These are phyloP conservation scores for Pontederia crassipes DNA, from an alignment of 176 grass and related monocot species.

Conservation along the genomic window DNA sequence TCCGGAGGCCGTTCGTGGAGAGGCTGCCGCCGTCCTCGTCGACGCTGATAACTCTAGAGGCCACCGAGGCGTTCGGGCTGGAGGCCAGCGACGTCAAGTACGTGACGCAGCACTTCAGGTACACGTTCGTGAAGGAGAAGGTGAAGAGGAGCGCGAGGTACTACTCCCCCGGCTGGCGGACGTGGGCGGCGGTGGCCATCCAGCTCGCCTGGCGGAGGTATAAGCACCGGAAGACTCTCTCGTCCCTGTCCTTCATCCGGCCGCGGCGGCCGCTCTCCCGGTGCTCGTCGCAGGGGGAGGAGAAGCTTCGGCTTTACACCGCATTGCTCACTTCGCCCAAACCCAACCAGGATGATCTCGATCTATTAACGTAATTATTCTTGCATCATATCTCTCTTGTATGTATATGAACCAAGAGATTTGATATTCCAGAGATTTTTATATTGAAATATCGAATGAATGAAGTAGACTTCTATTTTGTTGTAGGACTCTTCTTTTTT, in stretches of 20 bases:
- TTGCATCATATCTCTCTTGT: too few species aligned
- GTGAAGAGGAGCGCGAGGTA: constrained; percentile 68
- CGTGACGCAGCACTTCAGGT: constrained; percentile 20
- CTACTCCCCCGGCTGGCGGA: constrained; percentile 82
- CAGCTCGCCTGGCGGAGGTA: constrained; percentile 68
- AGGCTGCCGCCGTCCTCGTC: constrained; percentile 55
- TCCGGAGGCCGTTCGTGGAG: constrained; percentile 57
- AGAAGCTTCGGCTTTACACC: constrained; percentile 78
- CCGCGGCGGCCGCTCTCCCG: constrained; percentile 55
- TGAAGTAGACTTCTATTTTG: too few species aligned
- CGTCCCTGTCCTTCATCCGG: constrained; percentile 59
- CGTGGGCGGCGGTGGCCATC: constrained; percentile 70
- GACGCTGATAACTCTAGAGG: constrained; percentile 59
- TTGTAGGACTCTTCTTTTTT: too few species aligned
- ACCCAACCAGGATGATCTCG: constrained; percentile 56
- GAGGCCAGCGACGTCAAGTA: background rate
- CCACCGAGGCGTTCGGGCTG: constrained; percentile 40
- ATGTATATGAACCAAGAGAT: too few species aligned
- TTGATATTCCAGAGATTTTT: too few species aligned
- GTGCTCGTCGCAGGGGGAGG: constrained; percentile 73
- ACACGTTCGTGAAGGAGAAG: constrained; percentile 70
- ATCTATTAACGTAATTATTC: too few species aligned
- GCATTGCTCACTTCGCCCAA: constrained; percentile 72
- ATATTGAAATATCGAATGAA: too few species aligned
- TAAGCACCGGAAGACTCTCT: constrained; percentile 67